Conservation (phyloP, 1,284 basidiomycete species). For the Malassezia pachydermatis region DNA sequence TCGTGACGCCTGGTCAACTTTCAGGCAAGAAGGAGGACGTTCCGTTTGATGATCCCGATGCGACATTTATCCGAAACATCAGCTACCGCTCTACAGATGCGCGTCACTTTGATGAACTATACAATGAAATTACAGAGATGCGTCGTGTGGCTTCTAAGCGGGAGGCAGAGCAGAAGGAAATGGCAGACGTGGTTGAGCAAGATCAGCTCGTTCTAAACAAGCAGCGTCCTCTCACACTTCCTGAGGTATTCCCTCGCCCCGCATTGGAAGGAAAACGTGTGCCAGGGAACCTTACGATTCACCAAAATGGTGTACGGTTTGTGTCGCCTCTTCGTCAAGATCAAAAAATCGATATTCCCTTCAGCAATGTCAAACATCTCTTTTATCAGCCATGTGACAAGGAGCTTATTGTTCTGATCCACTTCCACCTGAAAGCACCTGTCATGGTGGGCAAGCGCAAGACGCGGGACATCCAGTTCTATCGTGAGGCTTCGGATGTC, state of each 20-base stretch:
- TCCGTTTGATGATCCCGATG: slow-evolving; percentile 94
- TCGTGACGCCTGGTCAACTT: slow-evolving; percentile 94
- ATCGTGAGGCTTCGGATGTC: slow-evolving; percentile 92
- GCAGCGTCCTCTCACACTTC: slow-evolving; percentile 53
- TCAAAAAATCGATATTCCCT: slow-evolving; percentile 56
- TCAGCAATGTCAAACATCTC: slow-evolving; percentile 94
- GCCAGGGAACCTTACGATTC: slow-evolving; percentile 92
- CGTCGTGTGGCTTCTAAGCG: slow-evolving; percentile 95
- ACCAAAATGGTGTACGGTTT: slow-evolving; percentile 91
- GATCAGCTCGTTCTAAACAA: slow-evolving; percentile 73
- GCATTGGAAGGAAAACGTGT: slow-evolving; percentile 78
- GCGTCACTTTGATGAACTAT: slow-evolving; percentile 76
- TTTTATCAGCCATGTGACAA: slow-evolving; percentile 99
- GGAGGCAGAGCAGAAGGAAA: slow-evolving; percentile 92
- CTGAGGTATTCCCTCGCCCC: slow-evolving; percentile 86
- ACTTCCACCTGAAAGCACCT: slow-evolving; percentile 84
- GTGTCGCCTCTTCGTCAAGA: slow-evolving; percentile 57
- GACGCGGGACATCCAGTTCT: slow-evolving; percentile 95
- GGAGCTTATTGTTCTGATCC: slow-evolving; percentile 86
- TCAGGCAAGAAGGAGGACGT: slow-evolving; percentile 98
- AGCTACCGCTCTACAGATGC: slow-evolving; percentile 84
- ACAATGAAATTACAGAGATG: slow-evolving; percentile 83
- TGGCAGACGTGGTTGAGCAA: slow-evolving; percentile 95
- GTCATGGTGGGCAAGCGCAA: slow-evolving; percentile 99
- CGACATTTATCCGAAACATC: slow-evolving; percentile 89